A percentile compares a stretch with the other conserved stretches of the same genome.
Evolutionary conservation across 106 monocot species (phyloP).

Genomic region (Posidonia australis): DNA sequence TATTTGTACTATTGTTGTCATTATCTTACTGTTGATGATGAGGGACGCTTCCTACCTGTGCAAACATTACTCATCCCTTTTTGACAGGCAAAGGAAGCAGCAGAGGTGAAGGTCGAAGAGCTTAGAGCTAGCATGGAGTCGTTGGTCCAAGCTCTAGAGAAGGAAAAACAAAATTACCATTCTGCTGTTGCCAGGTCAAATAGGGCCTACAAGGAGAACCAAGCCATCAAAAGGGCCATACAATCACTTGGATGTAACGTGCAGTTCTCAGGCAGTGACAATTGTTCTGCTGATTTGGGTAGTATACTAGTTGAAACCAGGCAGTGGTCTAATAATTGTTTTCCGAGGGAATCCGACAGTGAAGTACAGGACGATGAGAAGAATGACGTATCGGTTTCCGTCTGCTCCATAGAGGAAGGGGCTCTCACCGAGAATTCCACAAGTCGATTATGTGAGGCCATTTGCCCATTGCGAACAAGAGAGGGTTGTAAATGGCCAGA

Average conservation of each 20-base stretch:
- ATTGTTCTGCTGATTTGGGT: constrained; percentile 7
- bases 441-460: constrained; percentile 42
- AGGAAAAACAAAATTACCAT: constrained; percentile 33
- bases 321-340: constrained; percentile 9
- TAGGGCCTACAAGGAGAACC: constrained; percentile 46
- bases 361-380: constrained; percentile 22
- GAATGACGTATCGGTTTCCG: constrained; percentile 53
- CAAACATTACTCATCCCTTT: no score
- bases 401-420: constrained; percentile 49
- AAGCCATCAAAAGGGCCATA: constrained; percentile 67
- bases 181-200: constrained; percentile 41
- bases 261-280: constrained; percentile 39
- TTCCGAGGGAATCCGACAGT: constrained; percentile 8
- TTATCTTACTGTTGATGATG: not conserved
- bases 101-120: constrained; percentile 46
- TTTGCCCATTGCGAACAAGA: constrained; percentile 69
- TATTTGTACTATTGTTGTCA: not conserved
- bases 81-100: constrained; percentile 58
- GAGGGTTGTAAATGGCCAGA: constrained; percentile 96
- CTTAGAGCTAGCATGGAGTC: constrained; percentile 32
- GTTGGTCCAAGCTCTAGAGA: constrained; percentile 46
- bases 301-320: constrained; percentile 11
- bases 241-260: constrained; percentile 86
- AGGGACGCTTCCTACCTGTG: not conserved
- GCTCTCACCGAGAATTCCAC: constrained; percentile 23